Base-by-base conservation (phyloP, 495 filamentous ascomycete species). In the Beverwykella pulmonaria region DNA sequence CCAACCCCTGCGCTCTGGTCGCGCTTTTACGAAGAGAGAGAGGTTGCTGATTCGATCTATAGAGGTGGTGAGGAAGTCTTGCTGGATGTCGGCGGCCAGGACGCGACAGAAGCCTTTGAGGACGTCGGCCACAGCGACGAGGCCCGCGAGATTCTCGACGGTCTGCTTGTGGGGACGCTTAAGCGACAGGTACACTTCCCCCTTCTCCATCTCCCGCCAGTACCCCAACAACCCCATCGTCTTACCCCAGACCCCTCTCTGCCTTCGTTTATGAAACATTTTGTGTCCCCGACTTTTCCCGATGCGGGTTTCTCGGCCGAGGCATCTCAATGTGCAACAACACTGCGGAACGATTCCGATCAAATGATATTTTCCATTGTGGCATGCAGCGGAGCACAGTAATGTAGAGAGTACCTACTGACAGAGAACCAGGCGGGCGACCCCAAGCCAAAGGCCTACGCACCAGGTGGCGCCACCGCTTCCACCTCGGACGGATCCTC, bases 91-190 rank as follows among this genome's bases (percentile, higher is more conserved):
- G 94, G 83, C 73, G 94, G 94, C 74, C 92, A 96, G 80, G 94
- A 99, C 80, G 90, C 92, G 71, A 96, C 94, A 72, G 95, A 98
- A 80, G 92, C 94, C 61, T 99, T 99, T 77, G 94, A 99, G 82
- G 95, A 99, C 80, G 95, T 99, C 76, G 95, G 95, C 67, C 95
- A 99, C 88, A 94, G 90, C 77, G 95, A 99, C 78, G 95, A 99
- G 83, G 95, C 95, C 63, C 89, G 95, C 56, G 92, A 97, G 82
- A 92, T 97, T 74, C 87, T 99, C 19, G 84, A 88, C 25, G 86
- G 87, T 68, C 81, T 97, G 66, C 80, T 88, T 32, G 87, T 96
- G 67, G 94, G 92, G 59, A 85, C 69, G 27, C 79, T 99, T 71
- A 97, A 97, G 86, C 86, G 93, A 77, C 77, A 88, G 83, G 93